Base-by-base conservation (phyloP, 1,284 basidiomycete genomes). In the Cryptococcus jaspeensis region DNA sequence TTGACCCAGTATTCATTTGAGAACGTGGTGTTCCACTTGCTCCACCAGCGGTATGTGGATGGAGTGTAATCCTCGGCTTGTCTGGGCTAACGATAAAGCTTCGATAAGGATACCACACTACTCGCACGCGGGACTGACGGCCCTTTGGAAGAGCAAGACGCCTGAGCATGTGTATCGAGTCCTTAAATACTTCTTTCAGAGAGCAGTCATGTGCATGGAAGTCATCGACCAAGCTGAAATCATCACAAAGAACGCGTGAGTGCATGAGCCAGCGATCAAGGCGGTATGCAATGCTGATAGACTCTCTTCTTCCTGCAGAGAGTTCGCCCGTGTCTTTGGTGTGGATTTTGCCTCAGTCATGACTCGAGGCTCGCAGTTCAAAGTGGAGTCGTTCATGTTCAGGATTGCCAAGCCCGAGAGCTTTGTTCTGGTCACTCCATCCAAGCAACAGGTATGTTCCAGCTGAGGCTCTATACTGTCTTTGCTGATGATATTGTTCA, bases 321-420 rank as follows among this genome's bases (percentile, higher is more conserved):
- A 99, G 75, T 97, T 97, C 67, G 93, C 95, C 18, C 85, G 95
- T 13, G 90, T 98, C 13, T 97, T 97, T 65, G 95, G 95, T 0
- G 88, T 99, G 49, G 95, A 99, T 77, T 98, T 98, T 74, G 91
- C 89, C 71, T 96, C 93, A 0, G 94, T 98, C 43, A 85, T 97
- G 57, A 92, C 86, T 63, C 85, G 96, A 35, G 95, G 95, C 1
- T 95, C 92, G 2, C 95, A 99, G 68, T 98, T 92, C 82, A 98
- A 98, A 78, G 95, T 99, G 20, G 95, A 99, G 79, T 93, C 92
- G 0, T 95, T 99, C 79, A 88, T 99, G 87, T 92, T 96, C 74
- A 86, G 93, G 23, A 92, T 99, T 50, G 90, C 92, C n/a, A 99
- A 99, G 77, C 93, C 94, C 0, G 95, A 98, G 73, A 90, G 84